phyloP scores from a whole-genome alignment of 352 stramenopile species.

The Globisporangium nunn region DNA sequence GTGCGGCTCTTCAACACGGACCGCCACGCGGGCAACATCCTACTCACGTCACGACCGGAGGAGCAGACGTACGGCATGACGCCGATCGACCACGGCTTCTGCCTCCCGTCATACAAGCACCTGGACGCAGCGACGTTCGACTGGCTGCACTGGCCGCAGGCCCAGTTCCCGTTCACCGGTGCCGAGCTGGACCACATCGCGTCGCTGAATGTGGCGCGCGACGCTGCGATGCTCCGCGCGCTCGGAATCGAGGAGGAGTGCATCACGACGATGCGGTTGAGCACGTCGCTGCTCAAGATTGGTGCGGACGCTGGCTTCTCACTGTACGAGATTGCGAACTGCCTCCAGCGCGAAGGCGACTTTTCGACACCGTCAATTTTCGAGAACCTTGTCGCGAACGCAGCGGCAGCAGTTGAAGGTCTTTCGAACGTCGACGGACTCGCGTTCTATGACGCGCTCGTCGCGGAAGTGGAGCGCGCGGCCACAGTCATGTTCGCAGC shows the following conservation, averaged over 20 bases:
- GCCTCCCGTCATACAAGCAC: slow-evolving; percentile 75
- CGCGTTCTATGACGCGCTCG: slow-evolving; percentile 47
- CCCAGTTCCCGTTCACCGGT: slow-evolving; percentile 81
- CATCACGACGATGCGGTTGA: slow-evolving; percentile 78
- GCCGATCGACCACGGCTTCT: slow-evolving; percentile 87
- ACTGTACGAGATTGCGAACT: slow-evolving; percentile 76
- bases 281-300: slow-evolving; percentile 65
- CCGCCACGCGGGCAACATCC: slow-evolving; percentile 83
- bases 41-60: slow-evolving; percentile 44
- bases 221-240: slow-evolving; percentile 53
- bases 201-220: slow-evolving; percentile 45
- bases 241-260: slow-evolving; percentile 78
- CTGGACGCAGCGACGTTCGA: slow-evolving; percentile 80
- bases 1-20: slow-evolving; percentile 87
- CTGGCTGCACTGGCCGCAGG: slow-evolving; percentile 85
- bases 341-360: slow-evolving; percentile 76
- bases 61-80: slow-evolving; percentile 77
- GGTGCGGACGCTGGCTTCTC: slow-evolving; percentile 77
- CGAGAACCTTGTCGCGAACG: slow-evolving; percentile 57
- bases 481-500: slow-evolving; percentile 43
- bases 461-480: slow-evolving; percentile 34
- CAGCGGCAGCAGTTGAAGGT: slow-evolving; percentile 11
- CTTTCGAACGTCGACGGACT: slow-evolving; percentile 24
- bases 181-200: slow-evolving; percentile 72
- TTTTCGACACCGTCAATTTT: slow-evolving; percentile 71